A percentile compares a stretch with the other conserved stretches of the same genome.
Evolutionary conservation across 345 rosid genomes (phyloP).

Genomic region (Draba incana): DNA sequence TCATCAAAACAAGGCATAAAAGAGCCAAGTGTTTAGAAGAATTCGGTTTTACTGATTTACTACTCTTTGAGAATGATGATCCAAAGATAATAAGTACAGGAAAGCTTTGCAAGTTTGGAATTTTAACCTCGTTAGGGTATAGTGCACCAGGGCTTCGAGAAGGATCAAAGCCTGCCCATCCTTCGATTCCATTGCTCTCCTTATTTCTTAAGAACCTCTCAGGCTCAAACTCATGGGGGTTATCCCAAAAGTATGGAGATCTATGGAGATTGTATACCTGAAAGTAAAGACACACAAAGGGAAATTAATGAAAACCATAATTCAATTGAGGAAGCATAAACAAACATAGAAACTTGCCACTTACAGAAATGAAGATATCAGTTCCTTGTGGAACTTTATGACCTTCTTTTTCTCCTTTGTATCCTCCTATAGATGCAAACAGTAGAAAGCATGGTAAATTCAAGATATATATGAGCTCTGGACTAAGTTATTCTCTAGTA

Average conservation of each 20-base stretch:
- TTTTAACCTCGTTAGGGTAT: constrained; percentile 80
- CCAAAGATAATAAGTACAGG: not conserved
- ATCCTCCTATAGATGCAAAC: constrained; percentile 63
- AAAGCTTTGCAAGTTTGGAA: not conserved
- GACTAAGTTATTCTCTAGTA: constrained; percentile 7
- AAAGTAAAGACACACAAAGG: constrained; percentile 9
- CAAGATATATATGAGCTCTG: not conserved
- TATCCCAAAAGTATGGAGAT: constrained; percentile 89
- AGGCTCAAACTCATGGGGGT: constrained; percentile 76
- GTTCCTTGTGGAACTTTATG: constrained; percentile 79
- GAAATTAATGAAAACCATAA: not conserved
- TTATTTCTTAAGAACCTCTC: constrained; percentile 69
- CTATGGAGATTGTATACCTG: constrained; percentile 93
- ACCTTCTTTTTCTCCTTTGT: constrained; percentile 73
- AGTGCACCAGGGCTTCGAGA: constrained; percentile 90
- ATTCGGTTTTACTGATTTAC: not conserved
- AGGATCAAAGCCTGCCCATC: constrained; percentile 94
- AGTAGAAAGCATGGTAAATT: not conserved
- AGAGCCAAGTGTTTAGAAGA: not conserved
- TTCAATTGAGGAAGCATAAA: not conserved
- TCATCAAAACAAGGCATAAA: constrained; percentile 16
- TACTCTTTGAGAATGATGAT: constrained; percentile 7
- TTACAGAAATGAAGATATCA: constrained; percentile 86
- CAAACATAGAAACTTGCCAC: constrained; percentile 24
- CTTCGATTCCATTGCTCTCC: constrained; percentile 65